Base-by-base conservation (phyloP, 2,329 filamentous ascomycete species). In the Aureobasidium mangrovei region DNA sequence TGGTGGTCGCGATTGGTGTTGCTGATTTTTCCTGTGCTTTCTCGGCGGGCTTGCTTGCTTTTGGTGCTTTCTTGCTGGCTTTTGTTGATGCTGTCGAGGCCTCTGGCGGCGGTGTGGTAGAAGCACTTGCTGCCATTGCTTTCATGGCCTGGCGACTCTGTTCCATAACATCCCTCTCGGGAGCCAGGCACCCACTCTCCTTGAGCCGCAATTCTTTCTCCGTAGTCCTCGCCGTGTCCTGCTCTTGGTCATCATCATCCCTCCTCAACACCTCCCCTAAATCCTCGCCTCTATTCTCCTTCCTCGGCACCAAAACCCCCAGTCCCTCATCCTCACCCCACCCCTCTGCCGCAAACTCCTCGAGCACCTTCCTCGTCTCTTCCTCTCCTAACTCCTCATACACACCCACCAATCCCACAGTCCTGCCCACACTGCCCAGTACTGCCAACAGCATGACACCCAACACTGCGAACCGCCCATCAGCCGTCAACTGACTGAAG, bases 401-500 rank as follows among this genome's bases (percentile, higher is more conserved):
- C 8, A 66, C 64, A 2, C 62, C 67, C 7, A 66, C 72, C 40
- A 76, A 68, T 4, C 72, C 72, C 0, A 65, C 60, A 36, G 74
- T 64, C 10, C 64, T 61, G 58, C 71, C 72, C 1, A 72, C 64
- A 43, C 73, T 64, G 3, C 69, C 70, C 39, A 74, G 63, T 8
- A 62, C 62, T 1, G 69, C 72, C 63, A 75, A 63, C 57, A 77
- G 63, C 8, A 72, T 69, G 2, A 76, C 58, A 7, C 74, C 74
- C 4, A 77, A 59, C 48, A 72, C 69, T 12, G 71, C 67, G 56
- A 77, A 77, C 12, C 73, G 66, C 24, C 68, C 69, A 48, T 74
- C 72, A 0, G 72, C 70, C 0, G 74, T 63, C 3, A 76, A 56
- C 58, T 76, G 73, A 4, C 69, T 68, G 59, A 76, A 77, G 0